Evolutionary conservation across 768 basidiomycete species (phyloP).

Genomic region (Boletus insuetus): DNA sequence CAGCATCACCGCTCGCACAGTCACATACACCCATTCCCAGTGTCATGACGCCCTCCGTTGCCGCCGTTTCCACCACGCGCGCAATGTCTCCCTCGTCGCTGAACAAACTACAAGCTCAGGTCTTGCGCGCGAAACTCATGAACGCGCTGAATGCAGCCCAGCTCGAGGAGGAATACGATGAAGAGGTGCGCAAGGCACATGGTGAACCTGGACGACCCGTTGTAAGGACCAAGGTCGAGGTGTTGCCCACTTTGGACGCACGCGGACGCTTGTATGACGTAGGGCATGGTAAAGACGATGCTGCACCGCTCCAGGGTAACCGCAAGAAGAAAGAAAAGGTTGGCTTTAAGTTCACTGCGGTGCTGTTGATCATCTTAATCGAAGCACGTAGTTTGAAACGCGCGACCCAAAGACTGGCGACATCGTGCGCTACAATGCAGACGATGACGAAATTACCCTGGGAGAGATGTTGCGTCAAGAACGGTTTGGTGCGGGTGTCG

Average conservation of each 20-base stretch:
- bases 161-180: constrained; percentile 85
- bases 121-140: constrained; percentile 88
- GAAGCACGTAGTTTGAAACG: constrained; percentile 65
- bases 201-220: constrained; percentile 39
- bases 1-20: constrained; percentile 55
- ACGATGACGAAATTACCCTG: constrained; percentile 83
- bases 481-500: constrained; percentile 81
- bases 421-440: constrained; percentile 82
- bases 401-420: constrained; percentile 90
- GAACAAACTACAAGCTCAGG: constrained; percentile 91
- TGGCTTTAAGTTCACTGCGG: neutral
- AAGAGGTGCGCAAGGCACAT: constrained; percentile 51
- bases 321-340: constrained; percentile 77
- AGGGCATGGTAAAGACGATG: constrained; percentile 71
- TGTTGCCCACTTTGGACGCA: constrained; percentile 86
- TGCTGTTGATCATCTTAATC: neutral
- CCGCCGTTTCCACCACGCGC: constrained; percentile 35
- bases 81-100: constrained; percentile 73
- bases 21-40: constrained; percentile 85
- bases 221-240: constrained; percentile 65
- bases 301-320: constrained; percentile 56
- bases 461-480: constrained; percentile 95
- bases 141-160: constrained; percentile 70
- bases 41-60: constrained; percentile 74
- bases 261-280: constrained; percentile 87